A percentile compares a stretch with the other conserved stretches of the same genome.
These are phyloP conservation scores for Puccinia polysora DNA, from an alignment of 1,284 basidiomycete species.

Conservation along the genomic window DNA sequence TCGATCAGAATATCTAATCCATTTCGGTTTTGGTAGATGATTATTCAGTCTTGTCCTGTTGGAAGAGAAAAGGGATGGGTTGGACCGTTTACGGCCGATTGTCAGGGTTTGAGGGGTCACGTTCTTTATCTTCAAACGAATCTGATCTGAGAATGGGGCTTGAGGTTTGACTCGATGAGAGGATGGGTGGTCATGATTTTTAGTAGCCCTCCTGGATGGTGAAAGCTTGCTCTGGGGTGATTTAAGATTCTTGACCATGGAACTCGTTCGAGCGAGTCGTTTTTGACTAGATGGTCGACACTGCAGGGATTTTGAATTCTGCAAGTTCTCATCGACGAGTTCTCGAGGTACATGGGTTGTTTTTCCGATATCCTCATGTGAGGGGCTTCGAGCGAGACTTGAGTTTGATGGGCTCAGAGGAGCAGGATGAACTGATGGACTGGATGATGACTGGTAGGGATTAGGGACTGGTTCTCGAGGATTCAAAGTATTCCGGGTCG, in stretches of 20 bases:
- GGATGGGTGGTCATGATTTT: too few relatives aligned
- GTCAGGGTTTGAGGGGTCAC: not conserved
- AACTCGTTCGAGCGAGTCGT: not conserved
- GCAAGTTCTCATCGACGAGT: not conserved
- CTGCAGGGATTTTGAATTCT: not conserved
- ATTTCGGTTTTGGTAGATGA: constrained; percentile 4
- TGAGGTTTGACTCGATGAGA: not conserved
- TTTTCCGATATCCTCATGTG: too few relatives aligned
- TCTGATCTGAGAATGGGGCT: not conserved
- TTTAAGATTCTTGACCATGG: not conserved
- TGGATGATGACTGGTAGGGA: not conserved
- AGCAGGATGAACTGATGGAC: not conserved
- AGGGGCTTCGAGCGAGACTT: not conserved
- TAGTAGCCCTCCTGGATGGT: not conserved
- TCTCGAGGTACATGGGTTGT: not conserved
- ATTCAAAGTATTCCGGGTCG: too few relatives aligned
- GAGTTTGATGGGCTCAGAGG: too few relatives aligned
- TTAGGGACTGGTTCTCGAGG: not conserved
- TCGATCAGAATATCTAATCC: constrained; percentile 32
- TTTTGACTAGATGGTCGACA: not conserved
- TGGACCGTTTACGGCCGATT: not conserved
- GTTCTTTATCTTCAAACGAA: not conserved
- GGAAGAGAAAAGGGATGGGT: not conserved
- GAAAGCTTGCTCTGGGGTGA: not conserved
- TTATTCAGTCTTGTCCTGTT: not conserved